phyloP scores from a whole-genome alignment of 2,329 filamentous ascomycete species.

The Talaromyces sp. region DNA sequence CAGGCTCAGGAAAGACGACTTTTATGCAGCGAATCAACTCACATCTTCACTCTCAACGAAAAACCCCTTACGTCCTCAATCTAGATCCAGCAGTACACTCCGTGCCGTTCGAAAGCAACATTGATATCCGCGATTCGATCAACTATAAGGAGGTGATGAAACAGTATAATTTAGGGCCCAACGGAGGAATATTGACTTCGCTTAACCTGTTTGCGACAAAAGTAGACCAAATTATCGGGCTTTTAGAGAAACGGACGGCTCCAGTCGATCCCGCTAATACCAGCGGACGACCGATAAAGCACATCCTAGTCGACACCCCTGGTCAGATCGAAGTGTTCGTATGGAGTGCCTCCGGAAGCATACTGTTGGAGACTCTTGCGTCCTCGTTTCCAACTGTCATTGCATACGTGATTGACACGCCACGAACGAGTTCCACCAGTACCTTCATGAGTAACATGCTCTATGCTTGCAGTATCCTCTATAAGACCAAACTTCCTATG shows the following conservation, averaged over 20 bases:
- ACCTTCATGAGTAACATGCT: slow-evolving; percentile 99
- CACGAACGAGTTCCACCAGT: slow-evolving; percentile 83
- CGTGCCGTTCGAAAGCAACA: slow-evolving; percentile 93
- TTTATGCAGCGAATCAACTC: slow-evolving; percentile 99
- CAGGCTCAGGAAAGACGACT: slow-evolving; percentile 95
- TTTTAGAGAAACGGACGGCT: slow-evolving; percentile 82
- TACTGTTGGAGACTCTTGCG: slow-evolving; percentile 86
- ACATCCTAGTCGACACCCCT: slow-evolving; percentile 91
- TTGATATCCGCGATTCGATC: slow-evolving; percentile 97
- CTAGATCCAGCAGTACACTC: slow-evolving; percentile 91
- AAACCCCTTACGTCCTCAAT: slow-evolving; percentile 91
- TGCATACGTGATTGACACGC: slow-evolving; percentile 96
- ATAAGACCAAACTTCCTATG: slow-evolving; percentile 98
- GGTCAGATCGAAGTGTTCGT: slow-evolving; percentile 99
- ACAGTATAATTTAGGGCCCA: slow-evolving; percentile 95
- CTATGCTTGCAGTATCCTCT: slow-evolving; percentile 96
- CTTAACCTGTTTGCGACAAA: slow-evolving; percentile 97
- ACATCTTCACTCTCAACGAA: slow-evolving; percentile 74
- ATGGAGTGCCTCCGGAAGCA: slow-evolving; percentile 93
- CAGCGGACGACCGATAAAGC: slow-evolving; percentile 59
- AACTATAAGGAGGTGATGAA: slow-evolving; percentile 99
- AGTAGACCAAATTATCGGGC: slow-evolving; percentile 85
- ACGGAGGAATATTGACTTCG: slow-evolving; percentile 92
- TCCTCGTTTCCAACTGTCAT: slow-evolving; percentile 95
- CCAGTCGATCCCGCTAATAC: slow-evolving; percentile 51